These are phyloP conservation scores for Prillingera fragicola DNA, from an alignment of 1,284 basidiomycete species.

Conservation along the genomic window DNA sequence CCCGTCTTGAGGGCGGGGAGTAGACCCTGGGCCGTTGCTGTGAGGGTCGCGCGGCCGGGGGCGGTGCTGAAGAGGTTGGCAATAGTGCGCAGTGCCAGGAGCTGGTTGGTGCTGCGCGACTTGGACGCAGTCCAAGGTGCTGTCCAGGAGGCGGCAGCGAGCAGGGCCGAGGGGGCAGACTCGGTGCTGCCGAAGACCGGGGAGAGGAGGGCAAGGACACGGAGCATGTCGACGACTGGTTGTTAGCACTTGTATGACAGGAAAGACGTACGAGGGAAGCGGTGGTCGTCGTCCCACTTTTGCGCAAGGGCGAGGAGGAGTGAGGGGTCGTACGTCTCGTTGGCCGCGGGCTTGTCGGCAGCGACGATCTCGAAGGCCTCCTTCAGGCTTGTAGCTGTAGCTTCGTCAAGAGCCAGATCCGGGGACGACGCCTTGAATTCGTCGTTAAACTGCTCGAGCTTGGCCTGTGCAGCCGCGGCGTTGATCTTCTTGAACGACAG, in stretches of 20 bases:
- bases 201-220: slow-evolving; percentile 67
- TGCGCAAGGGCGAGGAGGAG: slow-evolving; percentile 62
- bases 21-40: slow-evolving; percentile 56
- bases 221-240: slow-evolving; percentile 78
- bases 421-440: slow-evolving; percentile 54
- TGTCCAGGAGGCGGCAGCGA: slow-evolving; percentile 66
- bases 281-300: slow-evolving; percentile 71
- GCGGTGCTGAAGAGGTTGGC: slow-evolving; percentile 63
- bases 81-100: slow-evolving; percentile 74
- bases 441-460: slow-evolving; percentile 75
- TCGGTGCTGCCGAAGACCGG: slow-evolving; percentile 52
- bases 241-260: background rate
- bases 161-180: slow-evolving; percentile 54
- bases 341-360: slow-evolving; percentile 5
- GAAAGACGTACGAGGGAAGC: slow-evolving; percentile 67
- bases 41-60: slow-evolving; percentile 51
- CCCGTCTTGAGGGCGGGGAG: slow-evolving; percentile 50
- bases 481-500: slow-evolving; percentile 83
- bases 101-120: slow-evolving; percentile 72
- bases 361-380: slow-evolving; percentile 12
- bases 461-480: slow-evolving; percentile 74
- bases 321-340: slow-evolving; percentile 55
- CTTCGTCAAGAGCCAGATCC: slow-evolving; percentile 67
- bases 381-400: slow-evolving; percentile 2
- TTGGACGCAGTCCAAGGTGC: slow-evolving; percentile 57